These are phyloP conservation scores for Arthrinium puccinioides DNA, from an alignment of 2,329 filamentous ascomycete genomes.

Conservation along the genomic window DNA sequence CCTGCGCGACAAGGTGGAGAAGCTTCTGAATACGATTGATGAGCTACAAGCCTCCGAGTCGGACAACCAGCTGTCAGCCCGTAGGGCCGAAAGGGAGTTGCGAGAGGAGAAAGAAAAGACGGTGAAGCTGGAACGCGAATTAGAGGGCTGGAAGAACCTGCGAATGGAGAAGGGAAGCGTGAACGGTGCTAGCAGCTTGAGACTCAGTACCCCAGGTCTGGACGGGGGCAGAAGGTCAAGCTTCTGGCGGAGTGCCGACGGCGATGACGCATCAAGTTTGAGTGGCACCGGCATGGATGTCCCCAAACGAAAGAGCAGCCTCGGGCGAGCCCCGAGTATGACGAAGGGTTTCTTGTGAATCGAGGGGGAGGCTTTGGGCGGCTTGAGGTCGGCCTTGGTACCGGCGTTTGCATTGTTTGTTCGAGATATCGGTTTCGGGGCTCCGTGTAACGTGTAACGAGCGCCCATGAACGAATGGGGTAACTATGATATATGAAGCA, in stretches of 20 bases:
- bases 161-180: conserved; percentile 51
- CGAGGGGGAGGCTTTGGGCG: too few species aligned
- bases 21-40: conserved; percentile 84
- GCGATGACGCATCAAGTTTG: conserved; percentile 24
- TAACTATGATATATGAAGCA: too few species aligned
- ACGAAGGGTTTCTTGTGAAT: conserved; percentile 69
- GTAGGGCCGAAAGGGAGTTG: conserved; percentile 83
- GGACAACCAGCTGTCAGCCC: conserved; percentile 69
- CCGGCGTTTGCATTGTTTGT: conserved; percentile 1
- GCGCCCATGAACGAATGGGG: too few species aligned
- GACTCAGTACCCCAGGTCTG: conserved; percentile 17
- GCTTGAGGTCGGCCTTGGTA: conserved; percentile 1
- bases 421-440: conserved; percentile 1
- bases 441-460: conserved; percentile 5
- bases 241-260: conserved; percentile 48
- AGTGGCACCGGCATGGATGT: conserved; percentile 39
- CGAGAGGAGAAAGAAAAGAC: conserved; percentile 81
- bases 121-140: conserved; percentile 75
- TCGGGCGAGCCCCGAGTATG: conserved; percentile 57
- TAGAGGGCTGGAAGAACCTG: conserved; percentile 77
- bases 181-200: conserved; percentile 13
- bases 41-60: conserved; percentile 88
- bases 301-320: conserved; percentile 59
- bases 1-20: conserved; percentile 84
- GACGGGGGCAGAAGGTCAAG: conserved; percentile 22